These are phyloP conservation scores for Gamsiella multidivaricata DNA, from an alignment of 192 early-diverging fungal genomes.

Conservation along the genomic window DNA sequence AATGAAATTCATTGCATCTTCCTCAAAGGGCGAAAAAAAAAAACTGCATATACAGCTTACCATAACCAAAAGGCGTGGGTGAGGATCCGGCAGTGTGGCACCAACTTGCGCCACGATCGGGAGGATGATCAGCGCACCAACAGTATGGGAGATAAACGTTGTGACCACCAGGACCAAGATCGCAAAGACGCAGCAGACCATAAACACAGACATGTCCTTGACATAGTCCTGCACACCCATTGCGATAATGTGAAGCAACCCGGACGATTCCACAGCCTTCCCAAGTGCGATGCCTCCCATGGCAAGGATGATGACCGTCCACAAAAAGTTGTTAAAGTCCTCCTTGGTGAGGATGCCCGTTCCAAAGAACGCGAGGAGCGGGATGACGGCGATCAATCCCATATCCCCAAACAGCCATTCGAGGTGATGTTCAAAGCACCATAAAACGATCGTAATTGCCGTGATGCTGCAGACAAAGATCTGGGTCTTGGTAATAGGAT, in stretches of 20 bases:
- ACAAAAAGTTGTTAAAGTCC: slow-evolving; percentile 96
- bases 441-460: slow-evolving; percentile 81
- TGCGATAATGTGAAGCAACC: slow-evolving; percentile 86
- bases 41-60: slow-evolving; percentile 6
- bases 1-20: no score
- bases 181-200: slow-evolving; percentile 80
- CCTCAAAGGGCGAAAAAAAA: no score
- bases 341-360: slow-evolving; percentile 93
- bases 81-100: slow-evolving; percentile 75
- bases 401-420: slow-evolving; percentile 90
- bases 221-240: slow-evolving; percentile 71
- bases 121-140: slow-evolving; percentile 93
- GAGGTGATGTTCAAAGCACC: slow-evolving; percentile 86
- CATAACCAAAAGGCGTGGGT: slow-evolving; percentile 41
- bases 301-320: slow-evolving; percentile 89
- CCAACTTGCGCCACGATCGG: slow-evolving; percentile 94
- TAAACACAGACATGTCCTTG: slow-evolving; percentile 73
- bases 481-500: slow-evolving; percentile 72
- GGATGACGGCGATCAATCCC: slow-evolving; percentile 93
- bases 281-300: slow-evolving; percentile 98
- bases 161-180: slow-evolving; percentile 84
- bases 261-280: slow-evolving; percentile 89
- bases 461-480: slow-evolving; percentile 82
- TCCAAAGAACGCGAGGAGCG: slow-evolving; percentile 91
- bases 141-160: slow-evolving; percentile 96